A percentile compares a stretch with the other conserved stretches of the same genome.
Conservation (phyloP, 139 green algal genomes). For the Ostreobium quekettii region DNA sequence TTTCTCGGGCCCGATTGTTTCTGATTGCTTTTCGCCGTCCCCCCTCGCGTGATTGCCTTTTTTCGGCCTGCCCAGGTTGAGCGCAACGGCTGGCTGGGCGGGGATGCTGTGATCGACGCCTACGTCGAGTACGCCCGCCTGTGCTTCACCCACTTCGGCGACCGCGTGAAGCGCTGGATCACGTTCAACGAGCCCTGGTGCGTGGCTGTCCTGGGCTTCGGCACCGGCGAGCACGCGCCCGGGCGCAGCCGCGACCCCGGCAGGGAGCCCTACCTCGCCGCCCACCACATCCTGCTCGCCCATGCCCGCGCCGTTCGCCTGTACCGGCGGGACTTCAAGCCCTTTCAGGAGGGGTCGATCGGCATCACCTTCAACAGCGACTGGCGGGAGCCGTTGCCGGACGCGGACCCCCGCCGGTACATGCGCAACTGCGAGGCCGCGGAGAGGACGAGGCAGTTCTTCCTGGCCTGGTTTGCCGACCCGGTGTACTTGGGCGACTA, state of each 20-base stretch:
- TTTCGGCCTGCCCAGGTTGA: constrained; percentile 24
- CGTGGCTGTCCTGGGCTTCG: constrained; percentile 28
- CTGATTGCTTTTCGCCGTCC: too few relatives aligned
- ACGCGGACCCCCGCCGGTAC: constrained; percentile 3
- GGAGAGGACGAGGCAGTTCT: constrained; percentile 23
- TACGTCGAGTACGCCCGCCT: constrained; percentile 27
- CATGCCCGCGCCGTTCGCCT: constrained; percentile 31
- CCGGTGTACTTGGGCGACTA: constrained; percentile 36
- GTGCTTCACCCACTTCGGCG: constrained; percentile 31
- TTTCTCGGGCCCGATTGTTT: too few relatives aligned
- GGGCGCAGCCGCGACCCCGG: constrained; percentile 14
- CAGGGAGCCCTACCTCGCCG: constrained; percentile 33
- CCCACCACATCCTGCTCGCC: constrained; percentile 39
- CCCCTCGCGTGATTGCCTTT: too few relatives aligned
- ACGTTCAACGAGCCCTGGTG: constrained; percentile 36
- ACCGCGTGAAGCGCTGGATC: constrained; percentile 31
- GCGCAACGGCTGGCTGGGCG: constrained; percentile 29
- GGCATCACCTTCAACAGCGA: constrained; percentile 27
- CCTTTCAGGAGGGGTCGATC: constrained; percentile 16
- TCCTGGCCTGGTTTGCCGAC: constrained; percentile 30
- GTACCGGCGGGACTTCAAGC: constrained; percentile 21
- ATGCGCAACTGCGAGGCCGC: constrained; percentile 18
- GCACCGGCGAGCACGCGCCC: constrained; percentile 27
- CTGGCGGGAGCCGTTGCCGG: constrained; percentile 23
- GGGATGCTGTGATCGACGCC: constrained; percentile 23